These are phyloP conservation scores for Fusarium sp. DNA, from an alignment of 2,329 filamentous ascomycete species.

Conservation along the genomic window DNA sequence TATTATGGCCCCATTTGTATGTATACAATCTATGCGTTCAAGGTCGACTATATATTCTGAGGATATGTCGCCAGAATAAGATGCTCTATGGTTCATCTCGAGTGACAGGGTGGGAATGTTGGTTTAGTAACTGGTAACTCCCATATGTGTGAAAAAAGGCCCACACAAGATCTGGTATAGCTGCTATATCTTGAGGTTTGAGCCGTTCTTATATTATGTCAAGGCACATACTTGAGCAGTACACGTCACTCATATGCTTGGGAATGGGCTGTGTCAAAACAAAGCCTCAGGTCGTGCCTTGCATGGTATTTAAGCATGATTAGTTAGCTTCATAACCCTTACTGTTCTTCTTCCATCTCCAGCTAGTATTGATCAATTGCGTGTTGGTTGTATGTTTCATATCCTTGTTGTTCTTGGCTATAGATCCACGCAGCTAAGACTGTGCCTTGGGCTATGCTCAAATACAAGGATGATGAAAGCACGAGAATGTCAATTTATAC, in stretches of 20 bases:
- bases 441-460: background rate
- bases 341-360: background rate
- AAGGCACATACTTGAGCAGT: background rate
- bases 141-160: too few relatives aligned
- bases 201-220: background rate
- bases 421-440: background rate
- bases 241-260: background rate
- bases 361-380: background rate
- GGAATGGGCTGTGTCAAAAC: background rate
- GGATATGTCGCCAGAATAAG: background rate
- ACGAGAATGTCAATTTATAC: background rate
- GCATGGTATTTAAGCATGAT: background rate
- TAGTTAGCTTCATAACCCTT: background rate
- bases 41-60: background rate
- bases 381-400: background rate
- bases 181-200: background rate
- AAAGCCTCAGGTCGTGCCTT: background rate
- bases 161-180: too few relatives aligned
- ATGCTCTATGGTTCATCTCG: background rate
- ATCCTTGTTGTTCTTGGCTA: background rate
- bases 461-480: background rate
- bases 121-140: background rate
- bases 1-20: too few relatives aligned
- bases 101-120: background rate
- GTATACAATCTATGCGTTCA: background rate